Evolutionary conservation across 2,329 filamentous ascomycete species (phyloP).

Genomic region (Pochonia chlamydosporia): DNA sequence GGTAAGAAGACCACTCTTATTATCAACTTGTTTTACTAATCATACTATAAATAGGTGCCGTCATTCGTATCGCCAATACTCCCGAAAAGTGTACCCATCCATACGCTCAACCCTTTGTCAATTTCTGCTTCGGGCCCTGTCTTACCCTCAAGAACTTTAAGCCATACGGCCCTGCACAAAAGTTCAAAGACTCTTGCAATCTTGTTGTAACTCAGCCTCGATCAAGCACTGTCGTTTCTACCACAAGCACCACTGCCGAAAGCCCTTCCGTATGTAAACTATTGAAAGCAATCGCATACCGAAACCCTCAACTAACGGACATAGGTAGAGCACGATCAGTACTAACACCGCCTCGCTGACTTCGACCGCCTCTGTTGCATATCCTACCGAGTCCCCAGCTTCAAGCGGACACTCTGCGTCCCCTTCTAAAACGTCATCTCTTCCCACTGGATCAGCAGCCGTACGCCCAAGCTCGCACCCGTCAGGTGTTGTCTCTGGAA

Average conservation of each 20-base stretch:
- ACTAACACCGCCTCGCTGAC: too few species aligned
- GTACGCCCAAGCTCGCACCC: too few species aligned
- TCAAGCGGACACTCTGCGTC: too few species aligned
- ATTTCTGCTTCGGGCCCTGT: slow-evolving; percentile 1
- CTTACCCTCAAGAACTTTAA: background rate
- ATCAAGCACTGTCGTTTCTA: background rate
- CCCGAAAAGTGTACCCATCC: slow-evolving; percentile 1
- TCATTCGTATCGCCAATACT: background rate
- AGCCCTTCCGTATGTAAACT: background rate
- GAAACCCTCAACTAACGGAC: too few species aligned
- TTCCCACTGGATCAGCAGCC: too few species aligned
- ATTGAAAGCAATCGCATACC: too few species aligned
- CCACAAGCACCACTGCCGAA: background rate
- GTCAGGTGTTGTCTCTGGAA: too few species aligned
- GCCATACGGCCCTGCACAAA: background rate
- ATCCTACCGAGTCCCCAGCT: too few species aligned
- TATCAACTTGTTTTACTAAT: background rate
- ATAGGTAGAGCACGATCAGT: too few species aligned
- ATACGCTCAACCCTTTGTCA: background rate
- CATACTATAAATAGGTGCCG: background rate
- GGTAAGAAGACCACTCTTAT: background rate
- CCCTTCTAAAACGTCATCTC: too few species aligned
- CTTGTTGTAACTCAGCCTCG: background rate
- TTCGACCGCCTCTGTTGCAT: too few species aligned
- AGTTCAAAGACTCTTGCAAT: background rate